Evolutionary conservation across 2,329 filamentous ascomycete genomes (phyloP), one percentile per base, ranked within the genome.

Genomic region (Neonectria faginata): DNA sequence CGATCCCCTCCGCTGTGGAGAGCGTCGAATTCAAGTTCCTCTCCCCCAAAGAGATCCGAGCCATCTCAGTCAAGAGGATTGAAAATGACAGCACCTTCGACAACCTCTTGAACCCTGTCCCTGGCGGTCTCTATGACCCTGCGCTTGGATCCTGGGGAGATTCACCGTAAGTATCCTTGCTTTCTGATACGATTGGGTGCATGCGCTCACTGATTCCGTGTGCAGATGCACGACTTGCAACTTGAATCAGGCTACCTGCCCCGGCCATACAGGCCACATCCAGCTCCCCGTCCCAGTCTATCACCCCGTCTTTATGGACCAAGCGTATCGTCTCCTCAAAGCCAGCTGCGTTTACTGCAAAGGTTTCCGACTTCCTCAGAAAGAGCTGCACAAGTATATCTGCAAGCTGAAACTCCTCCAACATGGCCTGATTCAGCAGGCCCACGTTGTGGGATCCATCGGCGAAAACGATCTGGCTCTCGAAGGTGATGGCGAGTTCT

Each of bases 281-380:
- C 93, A 97, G 73, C 89, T 99, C 12, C 94, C 96, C 14, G 91
- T 94, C 12, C 93, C 92, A 51, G 92, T 97, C 57, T 99, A 98
- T 78, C 95, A 99, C 79, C 93, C 95, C n/a, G 92, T 94, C 2
- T 98, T 97, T 76, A 91, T 99, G 84, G 94, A 97, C 76, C 94
- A 97, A 78, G 87, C 94, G 57, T 88, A 97, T 68, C 91, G 92
- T 48, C 84, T 99, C 50, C 85, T 99, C 20, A 90, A 94, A 72
- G 91, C 93, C 58, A 92, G 95, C 79, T 99, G 96, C 78, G 87
- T 91, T 64, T 97, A 97, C 82, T 99, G 97, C 80, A 91, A 94
- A 76, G 89, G 90, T 62, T 89, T 99, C 70, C 93, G 92, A 76
- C 86, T 97, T 77, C 85, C 91, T n/a, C 87, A 90, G 53, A 87